phyloP scores from a whole-genome alignment of 345 rosid species.

The Syzygium jambos region DNA sequence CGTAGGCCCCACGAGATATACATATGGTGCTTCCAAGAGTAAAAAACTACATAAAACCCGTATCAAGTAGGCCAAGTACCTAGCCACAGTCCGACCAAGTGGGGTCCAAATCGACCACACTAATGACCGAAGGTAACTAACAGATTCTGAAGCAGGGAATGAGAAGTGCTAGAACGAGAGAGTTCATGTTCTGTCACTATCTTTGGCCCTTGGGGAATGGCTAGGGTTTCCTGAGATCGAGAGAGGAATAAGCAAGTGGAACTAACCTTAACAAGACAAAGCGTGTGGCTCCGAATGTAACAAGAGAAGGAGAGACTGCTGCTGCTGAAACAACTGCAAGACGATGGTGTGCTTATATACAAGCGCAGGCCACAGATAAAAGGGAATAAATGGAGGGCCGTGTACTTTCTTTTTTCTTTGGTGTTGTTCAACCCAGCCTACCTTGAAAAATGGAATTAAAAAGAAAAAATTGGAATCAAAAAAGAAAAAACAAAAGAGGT shows the following conservation, averaged over 20 bases:
- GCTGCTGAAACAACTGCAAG: background rate
- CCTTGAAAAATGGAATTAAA: conserved; percentile 34
- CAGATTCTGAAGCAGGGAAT: background rate
- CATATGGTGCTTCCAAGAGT: background rate
- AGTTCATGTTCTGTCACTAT: background rate
- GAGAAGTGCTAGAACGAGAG: background rate
- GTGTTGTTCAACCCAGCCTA: conserved; percentile 34
- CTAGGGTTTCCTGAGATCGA: background rate
- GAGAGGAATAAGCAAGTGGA: background rate
- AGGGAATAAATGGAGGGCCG: conserved; percentile 35
- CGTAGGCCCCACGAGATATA: background rate
- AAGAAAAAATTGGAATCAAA: conserved; percentile 5
- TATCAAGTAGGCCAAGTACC: background rate
- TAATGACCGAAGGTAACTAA: background rate
- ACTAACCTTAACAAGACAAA: background rate
- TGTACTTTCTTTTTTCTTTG: conserved; percentile 27
- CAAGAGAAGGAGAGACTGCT: background rate
- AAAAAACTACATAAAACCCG: background rate
- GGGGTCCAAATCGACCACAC: background rate
- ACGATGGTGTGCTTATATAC: background rate
- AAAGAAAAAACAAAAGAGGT: background rate
- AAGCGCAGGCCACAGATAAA: conserved; percentile 1
- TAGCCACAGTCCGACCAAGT: background rate
- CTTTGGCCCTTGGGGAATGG: background rate
- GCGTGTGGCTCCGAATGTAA: background rate